These are phyloP conservation scores for Salix arbutifolia DNA, from an alignment of 345 rosid species.

Conservation along the genomic window DNA sequence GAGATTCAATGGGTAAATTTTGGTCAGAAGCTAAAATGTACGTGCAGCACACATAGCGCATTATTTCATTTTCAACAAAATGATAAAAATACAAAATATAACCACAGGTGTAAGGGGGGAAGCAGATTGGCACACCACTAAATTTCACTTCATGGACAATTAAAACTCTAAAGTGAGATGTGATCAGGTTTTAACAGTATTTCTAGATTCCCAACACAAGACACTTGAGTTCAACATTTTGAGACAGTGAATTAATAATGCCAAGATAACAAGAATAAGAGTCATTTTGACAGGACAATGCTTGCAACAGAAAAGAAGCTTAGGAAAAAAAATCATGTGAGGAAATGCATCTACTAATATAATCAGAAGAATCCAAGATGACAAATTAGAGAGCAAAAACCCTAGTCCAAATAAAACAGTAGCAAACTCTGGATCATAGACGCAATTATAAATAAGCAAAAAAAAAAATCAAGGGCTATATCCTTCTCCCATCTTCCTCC, in stretches of 20 bases:
- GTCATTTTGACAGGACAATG: not conserved
- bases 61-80: not conserved
- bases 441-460: not conserved
- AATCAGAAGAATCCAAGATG: not conserved
- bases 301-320: not conserved
- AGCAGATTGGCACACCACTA: not conserved
- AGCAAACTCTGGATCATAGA: not conserved
- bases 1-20: slow-evolving; percentile 27
- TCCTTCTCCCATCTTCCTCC: not conserved
- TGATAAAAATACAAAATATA: not conserved
- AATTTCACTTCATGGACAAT: not conserved
- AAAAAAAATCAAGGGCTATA: not conserved
- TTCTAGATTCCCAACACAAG: too few relatives aligned
- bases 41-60: not conserved
- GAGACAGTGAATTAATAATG: not conserved
- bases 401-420: not conserved
- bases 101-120: not conserved
- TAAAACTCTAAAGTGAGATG: not conserved
- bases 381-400: not conserved
- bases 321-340: not conserved
- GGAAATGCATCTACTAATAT: not conserved
- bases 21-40: slow-evolving; percentile 21
- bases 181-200: not conserved
- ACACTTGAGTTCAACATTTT: too few relatives aligned
- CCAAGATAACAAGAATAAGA: not conserved